Conservation (phyloP, 352 stramenopile genomes). For the Phytophthora pluvialis region DNA sequence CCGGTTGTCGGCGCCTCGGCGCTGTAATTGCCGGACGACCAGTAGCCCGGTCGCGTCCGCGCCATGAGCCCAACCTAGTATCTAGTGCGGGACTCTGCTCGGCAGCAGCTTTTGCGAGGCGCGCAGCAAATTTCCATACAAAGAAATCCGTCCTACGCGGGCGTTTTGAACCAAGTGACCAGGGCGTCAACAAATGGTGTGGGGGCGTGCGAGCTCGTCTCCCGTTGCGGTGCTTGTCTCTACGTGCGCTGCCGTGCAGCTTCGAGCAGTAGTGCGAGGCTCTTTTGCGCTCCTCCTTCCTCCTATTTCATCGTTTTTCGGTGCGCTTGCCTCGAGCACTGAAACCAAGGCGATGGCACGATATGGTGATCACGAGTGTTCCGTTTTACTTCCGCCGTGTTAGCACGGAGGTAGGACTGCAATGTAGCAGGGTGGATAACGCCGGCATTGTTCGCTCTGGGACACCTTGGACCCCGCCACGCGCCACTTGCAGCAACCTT, state of each 20-base stretch:
- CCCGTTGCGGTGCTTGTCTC: slow-evolving; percentile 21
- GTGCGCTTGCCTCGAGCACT: slow-evolving; percentile 27
- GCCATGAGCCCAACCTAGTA: slow-evolving; percentile 1
- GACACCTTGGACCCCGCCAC: too few species aligned
- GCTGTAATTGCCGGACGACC: slow-evolving; percentile 39
- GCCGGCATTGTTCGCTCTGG: not conserved
- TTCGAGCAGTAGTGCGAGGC: not conserved
- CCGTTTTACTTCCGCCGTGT: slow-evolving; percentile 20
- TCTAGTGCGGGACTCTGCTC: not conserved
- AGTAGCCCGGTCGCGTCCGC: not conserved
- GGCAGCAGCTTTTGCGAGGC: slow-evolving; percentile 10
- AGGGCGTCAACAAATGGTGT: slow-evolving; percentile 5
- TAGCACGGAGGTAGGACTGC: slow-evolving; percentile 16
- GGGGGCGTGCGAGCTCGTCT: slow-evolving; percentile 22
- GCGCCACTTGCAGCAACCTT: not conserved
- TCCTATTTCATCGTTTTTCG: slow-evolving; percentile 25
- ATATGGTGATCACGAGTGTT: slow-evolving; percentile 15
- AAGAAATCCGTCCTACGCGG: slow-evolving; percentile 15
- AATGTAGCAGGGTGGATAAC: not conserved
- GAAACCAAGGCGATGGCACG: slow-evolving; percentile 29
- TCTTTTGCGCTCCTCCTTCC: slow-evolving; percentile 1
- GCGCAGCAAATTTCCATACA: slow-evolving; percentile 7
- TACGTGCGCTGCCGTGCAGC: slow-evolving; percentile 3
- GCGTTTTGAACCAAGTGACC: slow-evolving; percentile 26
- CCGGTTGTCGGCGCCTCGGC: slow-evolving; percentile 74